Evolutionary conservation across 306 rosid species (phyloP), one percentile per base, ranked within the genome.

Genomic region (Gastrolobium bilobum): DNA sequence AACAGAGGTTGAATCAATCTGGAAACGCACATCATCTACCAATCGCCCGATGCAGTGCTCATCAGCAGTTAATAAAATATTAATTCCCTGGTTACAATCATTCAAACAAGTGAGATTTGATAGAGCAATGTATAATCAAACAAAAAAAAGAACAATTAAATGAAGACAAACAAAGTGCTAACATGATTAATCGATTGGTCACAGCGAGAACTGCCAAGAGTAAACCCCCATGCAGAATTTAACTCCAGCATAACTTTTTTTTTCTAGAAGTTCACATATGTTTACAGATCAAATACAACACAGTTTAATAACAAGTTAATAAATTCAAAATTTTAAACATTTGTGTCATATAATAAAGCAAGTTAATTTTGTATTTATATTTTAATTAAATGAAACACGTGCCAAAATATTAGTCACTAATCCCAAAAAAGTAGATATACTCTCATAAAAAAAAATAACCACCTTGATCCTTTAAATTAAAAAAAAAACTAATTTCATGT

Each of bases 21-120:
- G 97, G 84, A 86, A 91, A 4, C 90, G 91, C 13, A 60, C 70
- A 74, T 91, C 94, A 3, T 81, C 89, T 7, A 82, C 90, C 56
- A 81, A 9, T 61, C 99, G 90, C 38, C 99, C 97, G 20, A 93
- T 66, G 81, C 77, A 71, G 81, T 93, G 99, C 83, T 95, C 94
- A 71, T 90, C 90, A 3, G 87, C 85, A 44, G 84, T 90, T 84
- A 95, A 78, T 50, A 93, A 73, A 57, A 93, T 93, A 77, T 93
- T 85, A 31, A 90, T 91, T 34, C 99, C 97, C 98, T 95, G 90
- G 71, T 81, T 54, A 39, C 10, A 77, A 52, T 7, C 64, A 71
- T 85, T 65, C n/a, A 31, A 38, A 57, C 68, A 77, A 56, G 71
- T 56, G 11, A 78, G 31, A 43, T 43, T 15, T 10, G 63, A 64